Evolutionary conservation across 2,329 filamentous ascomycete species (phyloP), one percentile per base, ranked within the genome.

Genomic region (Cryphonectria radicalis): DNA sequence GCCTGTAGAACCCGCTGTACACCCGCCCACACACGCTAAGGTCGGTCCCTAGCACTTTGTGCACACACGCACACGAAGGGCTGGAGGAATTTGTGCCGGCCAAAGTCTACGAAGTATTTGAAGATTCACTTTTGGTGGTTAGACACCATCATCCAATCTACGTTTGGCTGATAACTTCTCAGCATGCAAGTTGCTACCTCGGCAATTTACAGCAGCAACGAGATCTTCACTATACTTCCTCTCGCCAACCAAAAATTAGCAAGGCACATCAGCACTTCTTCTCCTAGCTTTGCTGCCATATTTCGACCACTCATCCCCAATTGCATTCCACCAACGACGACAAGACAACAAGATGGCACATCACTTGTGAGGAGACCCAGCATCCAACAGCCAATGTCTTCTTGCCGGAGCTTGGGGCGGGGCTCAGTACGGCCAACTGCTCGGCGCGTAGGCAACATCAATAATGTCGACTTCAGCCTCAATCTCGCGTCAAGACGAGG

Each of bases 341-440:
- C 14, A n/a, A 8, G 17, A 5, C 35, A 42, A 14, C 40, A 46
- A 28, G 37, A 64, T 64, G 62, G 62, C 25, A 40, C 40, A 64
- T 25, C 13, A 4, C 11, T 35, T n/a, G 35, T 42, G n/a, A 67
- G 35, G n/a, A 67, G 35, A 46, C 13, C 35, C 35, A 11, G n/a
- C 42, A 32, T 32, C 25, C 63, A 35, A 50, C 37, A 35, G 11
- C 25, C 72, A 71, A 86, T 86, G 85, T 79, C 80, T 77, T 80
- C 80, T 63, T 77, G 79, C 73, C 79, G 77, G 73, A 70, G 79
- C 69, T 63, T 80, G 69, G 77, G 80, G 76, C 77, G 80, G 79
- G 79, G 80, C 78, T 78, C 85, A 70, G 79, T 77, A 74, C 78
- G 79, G 79, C 71, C 57, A 57, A 35, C 63, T 19, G 40, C 46